Conservation (phyloP, 805 yeast species). For the Candida awuae region DNA sequence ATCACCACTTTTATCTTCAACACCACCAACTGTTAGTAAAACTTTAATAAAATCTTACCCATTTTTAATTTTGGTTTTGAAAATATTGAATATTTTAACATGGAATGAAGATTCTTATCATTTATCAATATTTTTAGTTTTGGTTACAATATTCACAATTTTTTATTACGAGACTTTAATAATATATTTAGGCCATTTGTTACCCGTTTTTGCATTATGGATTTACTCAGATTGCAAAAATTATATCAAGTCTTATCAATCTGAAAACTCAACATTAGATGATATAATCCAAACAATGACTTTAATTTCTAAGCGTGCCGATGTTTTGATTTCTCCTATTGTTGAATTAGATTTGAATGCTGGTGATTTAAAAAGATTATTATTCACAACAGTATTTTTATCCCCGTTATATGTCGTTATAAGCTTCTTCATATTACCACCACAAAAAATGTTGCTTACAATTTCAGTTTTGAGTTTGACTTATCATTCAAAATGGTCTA, state of each 20-base stretch:
- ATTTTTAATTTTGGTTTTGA: slow-evolving; percentile 65
- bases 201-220: slow-evolving; percentile 54
- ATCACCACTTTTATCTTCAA: slow-evolving; percentile 76
- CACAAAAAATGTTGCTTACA: slow-evolving; percentile 54
- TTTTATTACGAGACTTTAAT: slow-evolving; percentile 74
- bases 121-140: slow-evolving; percentile 43
- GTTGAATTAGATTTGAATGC: slow-evolving; percentile 64
- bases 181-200: slow-evolving; percentile 74
- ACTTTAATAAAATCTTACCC: slow-evolving; percentile 82
- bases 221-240: slow-evolving; percentile 52
- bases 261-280: slow-evolving; percentile 72
- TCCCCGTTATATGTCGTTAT: slow-evolving; percentile 77
- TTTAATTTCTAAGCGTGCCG: slow-evolving; percentile 66
- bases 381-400: slow-evolving; percentile 76
- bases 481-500: slow-evolving; percentile 80
- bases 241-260: slow-evolving; percentile 50
- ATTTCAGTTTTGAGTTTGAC: slow-evolving; percentile 59
- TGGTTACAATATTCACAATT: slow-evolving; percentile 48
- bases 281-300: slow-evolving; percentile 74
- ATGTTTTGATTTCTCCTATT: slow-evolving; percentile 72
- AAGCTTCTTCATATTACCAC: slow-evolving; percentile 60
- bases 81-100: slow-evolving; percentile 62
- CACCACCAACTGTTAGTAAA: slow-evolving; percentile 87
- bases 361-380: slow-evolving; percentile 68
- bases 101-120: slow-evolving; percentile 87